Evolutionary conservation across 768 basidiomycete genomes (phyloP), one percentile per base, ranked within the genome.

Genomic region (Naganishia vishniacii): DNA sequence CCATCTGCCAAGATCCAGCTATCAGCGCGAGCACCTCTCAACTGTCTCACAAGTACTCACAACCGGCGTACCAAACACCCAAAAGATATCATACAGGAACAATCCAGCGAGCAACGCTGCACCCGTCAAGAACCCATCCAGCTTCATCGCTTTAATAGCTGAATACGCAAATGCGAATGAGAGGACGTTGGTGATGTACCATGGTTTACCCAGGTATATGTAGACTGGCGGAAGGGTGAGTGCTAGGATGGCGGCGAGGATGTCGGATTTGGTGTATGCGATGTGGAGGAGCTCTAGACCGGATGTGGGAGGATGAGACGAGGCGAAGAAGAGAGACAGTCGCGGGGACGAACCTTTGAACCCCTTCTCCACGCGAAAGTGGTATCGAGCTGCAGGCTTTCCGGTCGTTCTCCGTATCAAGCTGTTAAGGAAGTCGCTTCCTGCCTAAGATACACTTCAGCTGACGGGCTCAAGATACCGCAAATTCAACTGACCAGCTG

Each of bases 81-180:
- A 95, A 83, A 86, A 94, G 42, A 95, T 84, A 74, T 98, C 94
- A 73, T 98, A 98, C 44, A 95, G 48, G 78, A 97, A 91, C 25
- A 99, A 80, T 4, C 89, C 91, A 2, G 83, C 82, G 5, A 99
- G 81, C 3, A 97, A 82, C 65, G 91, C 84, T 42, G 82, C 82
- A 7, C 91, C 94, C 16, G 94, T 95, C 71, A 82, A 78, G 81
- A 97, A 94, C 9, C 88, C 88, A 76, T 98, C 94, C 32, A 97
- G 77, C 75, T 86, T 87, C 69, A 97, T 80, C 65, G 92, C 75
- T 40, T 84, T 81, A 58, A 97, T 79, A 3, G 89, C 86, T 68
- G 87, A 88, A 75, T 88, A 85, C 26, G 87, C 83, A 73, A 94
- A 88, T 1, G 89, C 88, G 56, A 95, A 75, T 0, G 81, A 82